Percentiles rank a stretch among this genome's conserved stretches.
Conservation (phyloP, 1,139 yeast genomes). For the Kurtzmaniella natalensis region DNA sequence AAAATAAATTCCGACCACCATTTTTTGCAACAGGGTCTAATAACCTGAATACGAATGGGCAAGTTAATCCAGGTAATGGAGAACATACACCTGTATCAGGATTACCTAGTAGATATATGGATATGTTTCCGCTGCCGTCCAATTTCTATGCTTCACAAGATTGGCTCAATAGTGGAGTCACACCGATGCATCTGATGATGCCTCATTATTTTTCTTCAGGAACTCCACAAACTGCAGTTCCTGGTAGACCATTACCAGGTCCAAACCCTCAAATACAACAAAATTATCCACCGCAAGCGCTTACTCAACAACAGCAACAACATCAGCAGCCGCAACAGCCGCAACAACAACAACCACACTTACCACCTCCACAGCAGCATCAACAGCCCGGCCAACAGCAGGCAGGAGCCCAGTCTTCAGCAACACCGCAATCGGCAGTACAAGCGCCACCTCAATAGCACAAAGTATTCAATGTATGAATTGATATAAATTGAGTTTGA, state of each 20-base stretch:
- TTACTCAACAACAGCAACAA: neutral
- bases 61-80: constrained; percentile 19
- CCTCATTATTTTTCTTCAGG: constrained; percentile 21
- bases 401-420: constrained; percentile 5
- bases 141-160: constrained; percentile 46
- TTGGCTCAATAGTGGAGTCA: constrained; percentile 40
- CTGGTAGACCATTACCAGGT: constrained; percentile 1
- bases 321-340: neutral
- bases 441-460: constrained; percentile 7
- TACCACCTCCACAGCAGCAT: constrained; percentile 4
- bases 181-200: constrained; percentile 27
- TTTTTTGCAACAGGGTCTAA: constrained; percentile 8
- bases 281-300: no score
- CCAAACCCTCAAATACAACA: constrained; percentile 1
- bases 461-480: no score
- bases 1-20: constrained; percentile 11
- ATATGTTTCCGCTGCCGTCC: constrained; percentile 53
- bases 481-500: no score
- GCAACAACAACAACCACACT: constrained; percentile 1
- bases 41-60: constrained; percentile 1
- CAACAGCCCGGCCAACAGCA: constrained; percentile 10
- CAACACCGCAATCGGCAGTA: constrained; percentile 11
- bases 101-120: constrained; percentile 49
- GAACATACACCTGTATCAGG: constrained; percentile 51
- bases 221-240: constrained; percentile 1